A percentile compares a stretch with the other conserved stretches of the same genome.
Evolutionary conservation across 2,329 filamentous ascomycete species (phyloP).

Genomic region (Aspergillus proliferans): DNA sequence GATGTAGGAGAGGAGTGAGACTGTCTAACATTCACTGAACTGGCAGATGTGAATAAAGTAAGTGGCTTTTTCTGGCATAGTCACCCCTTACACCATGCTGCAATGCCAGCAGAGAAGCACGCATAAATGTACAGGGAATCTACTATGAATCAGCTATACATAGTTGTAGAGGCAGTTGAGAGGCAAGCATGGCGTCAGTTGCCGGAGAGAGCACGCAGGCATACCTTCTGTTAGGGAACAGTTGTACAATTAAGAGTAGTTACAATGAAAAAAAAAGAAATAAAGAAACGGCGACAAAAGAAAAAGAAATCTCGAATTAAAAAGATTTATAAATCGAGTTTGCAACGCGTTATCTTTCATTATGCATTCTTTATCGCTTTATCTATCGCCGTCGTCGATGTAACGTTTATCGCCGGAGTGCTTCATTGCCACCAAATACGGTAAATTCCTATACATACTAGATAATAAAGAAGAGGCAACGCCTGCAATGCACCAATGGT

Average conservation of each 20-base stretch:
- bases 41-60: too few relatives aligned
- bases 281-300: not conserved
- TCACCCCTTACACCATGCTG: too few relatives aligned
- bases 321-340: too few relatives aligned
- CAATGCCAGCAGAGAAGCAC: too few relatives aligned
- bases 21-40: not conserved
- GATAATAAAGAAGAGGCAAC: constrained; percentile 9
- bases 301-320: too few relatives aligned
- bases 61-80: too few relatives aligned
- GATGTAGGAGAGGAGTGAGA: not conserved
- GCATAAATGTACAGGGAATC: not conserved
- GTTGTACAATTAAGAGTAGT: not conserved
- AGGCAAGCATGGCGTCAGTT: not conserved
- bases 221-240: not conserved
- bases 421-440: too few relatives aligned
- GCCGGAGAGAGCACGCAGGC: not conserved
- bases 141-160: not conserved
- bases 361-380: too few relatives aligned
- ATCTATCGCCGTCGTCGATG: too few relatives aligned
- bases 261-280: not conserved
- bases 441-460: too few relatives aligned
- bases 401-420: too few relatives aligned
- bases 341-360: too few relatives aligned
- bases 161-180: not conserved
- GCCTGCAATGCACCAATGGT: constrained; percentile 24